Evolutionary conservation across 345 rosid species (phyloP), one percentile per base, ranked within the genome.

Genomic region (Aethionema arabicum): DNA sequence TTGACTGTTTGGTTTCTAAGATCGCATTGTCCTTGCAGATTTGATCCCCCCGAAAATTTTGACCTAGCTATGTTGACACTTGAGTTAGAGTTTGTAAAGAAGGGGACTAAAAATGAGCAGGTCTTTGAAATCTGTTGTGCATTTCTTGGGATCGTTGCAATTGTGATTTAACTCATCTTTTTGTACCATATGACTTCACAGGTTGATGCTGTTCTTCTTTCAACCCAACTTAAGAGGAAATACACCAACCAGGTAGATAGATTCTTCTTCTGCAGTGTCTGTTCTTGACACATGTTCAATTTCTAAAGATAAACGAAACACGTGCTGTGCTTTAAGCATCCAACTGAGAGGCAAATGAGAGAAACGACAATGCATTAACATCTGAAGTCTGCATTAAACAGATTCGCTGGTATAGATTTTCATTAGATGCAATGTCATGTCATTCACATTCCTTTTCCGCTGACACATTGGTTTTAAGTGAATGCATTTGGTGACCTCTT

Each of bases 41-140:
- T 86, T 70, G 57, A 80, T 30, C 99, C 87, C 58, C 96, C 96
- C 0, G 93, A 90, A 33, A 52, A 78, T 72, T 95, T 79, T 68
- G 79, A 82, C 55, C 79, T 95, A 39, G 96, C 90, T 5, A 13
- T 95, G 77, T 83, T 95, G 42, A 80, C 86, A 30, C 78, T 85
- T 7, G 99, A 95, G 69, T 63, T 95, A 72, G 98, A 95, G 65
- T 95, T 95, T 69, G 95, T 90, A 11, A 95, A 95, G 72, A 90
- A 79, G 72, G 98, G 96, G 35, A 81, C 90, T 36, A 90, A 80
- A 78, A 90, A 33, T 73, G 99, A 95, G 75, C 90, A 86, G 83
- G 99, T 82, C 35, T 72, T 16, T 55, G 61, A 59, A 69, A 32
- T 66, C 43, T 16, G 4, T 59, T 27, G 21, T 32, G 6, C 40